These are phyloP conservation scores for Aristolochia fimbriata DNA, from an alignment of 164 flowering plant species.

Conservation along the genomic window DNA sequence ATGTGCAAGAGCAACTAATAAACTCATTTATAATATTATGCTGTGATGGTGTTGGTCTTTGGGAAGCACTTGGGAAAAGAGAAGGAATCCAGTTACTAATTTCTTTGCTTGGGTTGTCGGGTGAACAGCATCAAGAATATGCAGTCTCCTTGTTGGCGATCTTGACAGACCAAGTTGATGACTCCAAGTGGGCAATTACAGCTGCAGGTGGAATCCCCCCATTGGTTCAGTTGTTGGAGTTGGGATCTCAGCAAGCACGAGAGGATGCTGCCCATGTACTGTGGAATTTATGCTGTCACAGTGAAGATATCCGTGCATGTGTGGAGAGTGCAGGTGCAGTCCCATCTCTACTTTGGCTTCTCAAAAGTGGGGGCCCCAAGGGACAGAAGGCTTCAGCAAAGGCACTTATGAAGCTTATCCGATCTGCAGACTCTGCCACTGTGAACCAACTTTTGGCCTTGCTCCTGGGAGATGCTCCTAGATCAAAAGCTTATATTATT, in stretches of 20 bases:
- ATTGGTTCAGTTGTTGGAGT: constrained; percentile 66
- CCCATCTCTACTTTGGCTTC: constrained; percentile 70
- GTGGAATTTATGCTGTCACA: constrained; percentile 71
- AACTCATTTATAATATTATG: constrained; percentile 56
- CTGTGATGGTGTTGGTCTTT: constrained; percentile 39
- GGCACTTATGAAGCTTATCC: constrained; percentile 67
- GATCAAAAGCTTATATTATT: constrained; percentile 52
- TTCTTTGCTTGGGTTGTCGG: constrained; percentile 73
- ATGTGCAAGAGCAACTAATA: constrained; percentile 67
- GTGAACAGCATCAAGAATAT: constrained; percentile 88
- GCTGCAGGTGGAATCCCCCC: constrained; percentile 98
- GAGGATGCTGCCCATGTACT: constrained; percentile 71
- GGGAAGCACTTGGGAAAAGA: constrained; percentile 73
- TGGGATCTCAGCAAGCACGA: constrained; percentile 72
- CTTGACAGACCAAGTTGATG: constrained; percentile 75
- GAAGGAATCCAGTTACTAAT: constrained; percentile 85
- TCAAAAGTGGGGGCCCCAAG: constrained; percentile 64
- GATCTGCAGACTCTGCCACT: constrained; percentile 67
- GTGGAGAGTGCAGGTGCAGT: constrained; percentile 89
- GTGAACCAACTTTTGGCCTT: constrained; percentile 70
- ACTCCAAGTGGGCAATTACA: constrained; percentile 97
- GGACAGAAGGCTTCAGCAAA: constrained; percentile 70
- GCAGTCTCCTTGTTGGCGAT: constrained; percentile 63
- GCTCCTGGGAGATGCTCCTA: constrained; percentile 67
- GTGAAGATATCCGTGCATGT: constrained; percentile 90